Base-by-base conservation (phyloP, 768 basidiomycete species). In the Suillus ampliporus region DNA sequence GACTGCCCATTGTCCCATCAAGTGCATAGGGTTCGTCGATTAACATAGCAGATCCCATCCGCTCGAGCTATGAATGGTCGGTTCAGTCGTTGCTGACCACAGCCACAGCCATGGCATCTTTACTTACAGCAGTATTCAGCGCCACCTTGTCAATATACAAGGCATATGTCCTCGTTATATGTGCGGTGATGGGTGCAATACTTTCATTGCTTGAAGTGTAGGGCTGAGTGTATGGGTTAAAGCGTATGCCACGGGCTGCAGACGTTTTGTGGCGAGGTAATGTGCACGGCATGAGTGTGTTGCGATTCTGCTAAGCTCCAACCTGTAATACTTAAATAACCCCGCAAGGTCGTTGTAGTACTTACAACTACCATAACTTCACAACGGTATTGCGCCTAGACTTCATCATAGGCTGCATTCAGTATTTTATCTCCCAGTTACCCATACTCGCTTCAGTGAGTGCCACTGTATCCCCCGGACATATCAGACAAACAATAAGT, bases 41-140 rank as follows among this genome's bases (percentile, higher is more conserved):
- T 5, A 44, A 44, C 43, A 44, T 44, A 44, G 43, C 43, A n/a
- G 43, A 44, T 44, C 43, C 43, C 43, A 44, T 44, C 43, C n/a
- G 11, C n/a, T 21, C 43, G 4, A 44, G 43, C 43, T 44, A 5
- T 13, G 43, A 44, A 44, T 21, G 5, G 10, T 13, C 1, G 1
- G 1, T 44, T 44, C 43, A 44, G 43, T 5, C 10, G 11, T 13
- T 44, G 43, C 10, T 44, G 43, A n/a, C n/a, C n/a, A n/a, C n/a
- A n/a, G 43, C 43, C 43, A 44, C n/a, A 2, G 5, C 11, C 43
- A 11, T 5, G 43, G 10, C n/a, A 44, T 13, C 1, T 44, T 44
- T 44, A 44, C 43, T 44, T 44, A 44, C n/a, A 44, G 43, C 10
- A 44, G 19, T 44, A 44, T 44, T n/a, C n/a, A 44, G 43, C n/a